phyloP scores from a whole-genome alignment of 2,329 filamentous ascomycete genomes.

The Lachnellula hyalina region DNA sequence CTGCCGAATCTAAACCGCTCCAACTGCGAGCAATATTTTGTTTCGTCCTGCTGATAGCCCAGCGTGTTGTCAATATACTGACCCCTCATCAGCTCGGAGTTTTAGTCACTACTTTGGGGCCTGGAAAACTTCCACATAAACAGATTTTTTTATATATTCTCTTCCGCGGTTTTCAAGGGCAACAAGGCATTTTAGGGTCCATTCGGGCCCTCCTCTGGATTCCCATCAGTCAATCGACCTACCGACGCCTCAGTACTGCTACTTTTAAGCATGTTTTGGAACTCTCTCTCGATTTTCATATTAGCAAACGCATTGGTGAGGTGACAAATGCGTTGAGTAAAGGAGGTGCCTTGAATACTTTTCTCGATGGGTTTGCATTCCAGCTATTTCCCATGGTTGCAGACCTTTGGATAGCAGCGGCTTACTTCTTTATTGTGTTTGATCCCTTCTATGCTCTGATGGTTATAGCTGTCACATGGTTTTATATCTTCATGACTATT shows the following conservation, averaged over 20 bases:
- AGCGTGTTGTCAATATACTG: conserved; percentile 7
- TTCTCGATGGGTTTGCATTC: conserved; percentile 6
- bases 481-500: conserved; percentile 6
- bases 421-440: conserved; percentile 5
- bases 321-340: conserved; percentile 6
- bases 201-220: conserved; percentile 5
- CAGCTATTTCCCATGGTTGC: conserved; percentile 6
- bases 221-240: conserved; percentile 5
- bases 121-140: conserved; percentile 5
- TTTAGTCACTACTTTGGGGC: conserved; percentile 3
- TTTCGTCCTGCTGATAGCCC: conserved; percentile 5
- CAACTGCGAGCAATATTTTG: conserved; percentile 5
- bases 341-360: conserved; percentile 6
- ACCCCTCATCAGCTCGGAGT: conserved; percentile 5
- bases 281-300: conserved; percentile 8
- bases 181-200: conserved; percentile 6
- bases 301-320: conserved; percentile 8
- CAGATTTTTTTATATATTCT: conserved; percentile 5
- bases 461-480: conserved; percentile 6
- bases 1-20: conserved; percentile 5
- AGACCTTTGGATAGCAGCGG: conserved; percentile 4
- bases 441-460: conserved; percentile 8
- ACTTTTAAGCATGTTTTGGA: conserved; percentile 5
- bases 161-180: conserved; percentile 5
- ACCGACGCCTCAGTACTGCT: conserved; percentile 5